Evolutionary conservation across 73 alveolate genomes (phyloP), one percentile per base, ranked within the genome.

Genomic region (Breviolum minutum): DNA sequence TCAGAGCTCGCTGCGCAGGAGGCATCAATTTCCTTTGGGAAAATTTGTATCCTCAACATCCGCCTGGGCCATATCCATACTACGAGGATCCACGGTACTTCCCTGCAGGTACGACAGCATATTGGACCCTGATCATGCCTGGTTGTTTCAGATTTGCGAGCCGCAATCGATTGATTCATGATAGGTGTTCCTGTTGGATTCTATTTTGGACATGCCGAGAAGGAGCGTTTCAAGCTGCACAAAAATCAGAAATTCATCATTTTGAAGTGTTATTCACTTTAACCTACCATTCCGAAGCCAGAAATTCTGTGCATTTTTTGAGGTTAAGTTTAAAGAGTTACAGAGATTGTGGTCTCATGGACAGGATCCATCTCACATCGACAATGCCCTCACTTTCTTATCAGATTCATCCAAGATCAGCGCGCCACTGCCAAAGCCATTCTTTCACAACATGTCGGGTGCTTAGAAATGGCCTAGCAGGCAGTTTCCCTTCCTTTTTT

Each of bases 21-120:
- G 98, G 98, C 66, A 74, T 92, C 90, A 92, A 92, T 32, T 92
- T 92, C 90, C 91, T 92, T 48, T 92, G 98, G 98, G 98, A 92
- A 54, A 92, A 92, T 64, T 26, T 92, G 89, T 80, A 92, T 17
- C 79, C 98, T 30, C 98, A 92, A 80, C 98, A 92, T 92, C 98
- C 98, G 74, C 98, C 98, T 27, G 98, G 98, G 26, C 98, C 98
- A 9, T 92, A 73, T 61, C 98, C 98, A 6, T 91, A 61, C 91
- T 92, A 92, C 24, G 98, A 92, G 68, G 98, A 92, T 63, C 74
- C 98, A 12, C 89, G 98, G 9, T 92, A 92, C 90, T 92, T 92
- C 90, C 98, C 98, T 32, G 87, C 54, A 92, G 98, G 98, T 63
- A 29, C 68, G n/a, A 2, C 24, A n/a, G 71, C 88, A 29, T 27